Percentiles rank a stretch among this genome's conserved stretches.
Conservation (phyloP, 2,329 filamentous ascomycete genomes). For the Geosmithia morbida region DNA sequence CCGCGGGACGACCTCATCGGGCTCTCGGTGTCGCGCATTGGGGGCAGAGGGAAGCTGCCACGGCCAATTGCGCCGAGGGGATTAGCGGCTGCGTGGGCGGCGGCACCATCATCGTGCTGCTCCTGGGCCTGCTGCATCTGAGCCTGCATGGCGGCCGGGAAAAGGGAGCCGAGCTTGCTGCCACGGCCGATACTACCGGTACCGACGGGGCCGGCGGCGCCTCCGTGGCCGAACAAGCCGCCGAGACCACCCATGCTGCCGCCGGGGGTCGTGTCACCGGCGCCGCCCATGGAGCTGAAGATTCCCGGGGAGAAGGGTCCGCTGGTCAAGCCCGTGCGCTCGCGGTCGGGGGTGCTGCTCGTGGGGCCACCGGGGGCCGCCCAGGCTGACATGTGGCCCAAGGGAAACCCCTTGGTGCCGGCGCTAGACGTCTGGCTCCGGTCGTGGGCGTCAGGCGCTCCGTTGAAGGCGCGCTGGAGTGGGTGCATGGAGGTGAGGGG, state of each 20-base stretch:
- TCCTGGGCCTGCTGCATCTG: conserved; percentile 72
- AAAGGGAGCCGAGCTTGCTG: conserved; percentile 76
- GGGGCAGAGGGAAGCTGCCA: conserved; percentile 33
- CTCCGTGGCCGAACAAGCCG: conserved; percentile 53
- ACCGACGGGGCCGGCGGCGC: conserved; percentile 32
- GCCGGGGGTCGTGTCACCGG: conserved; percentile 60
- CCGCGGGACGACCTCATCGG: conserved; percentile 40
- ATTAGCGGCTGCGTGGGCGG: conserved; percentile 41
- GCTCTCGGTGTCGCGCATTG: conserved; percentile 42
- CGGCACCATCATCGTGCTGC: conserved; percentile 33
- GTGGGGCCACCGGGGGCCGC: conserved; percentile 40
- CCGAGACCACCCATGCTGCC: conserved; percentile 42
- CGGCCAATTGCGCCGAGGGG: conserved; percentile 56
- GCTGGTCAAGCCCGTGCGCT: conserved; percentile 39
- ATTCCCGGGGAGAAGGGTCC: conserved; percentile 62
- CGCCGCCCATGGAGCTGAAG: conserved; percentile 49
- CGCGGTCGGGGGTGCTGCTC: conserved; percentile 53
- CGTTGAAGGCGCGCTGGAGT: conserved; percentile 34
- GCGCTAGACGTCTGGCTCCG: conserved; percentile 88
- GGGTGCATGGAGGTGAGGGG: conserved; percentile 36
- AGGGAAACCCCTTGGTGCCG: conserved; percentile 59
- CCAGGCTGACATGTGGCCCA: conserved; percentile 50
- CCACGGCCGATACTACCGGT: conserved; percentile 57
- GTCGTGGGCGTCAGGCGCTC: conserved; percentile 58
- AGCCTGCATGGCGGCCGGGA: conserved; percentile 79